Conservation (phyloP, 768 basidiomycete species). For the Mycena indigotica region DNA sequence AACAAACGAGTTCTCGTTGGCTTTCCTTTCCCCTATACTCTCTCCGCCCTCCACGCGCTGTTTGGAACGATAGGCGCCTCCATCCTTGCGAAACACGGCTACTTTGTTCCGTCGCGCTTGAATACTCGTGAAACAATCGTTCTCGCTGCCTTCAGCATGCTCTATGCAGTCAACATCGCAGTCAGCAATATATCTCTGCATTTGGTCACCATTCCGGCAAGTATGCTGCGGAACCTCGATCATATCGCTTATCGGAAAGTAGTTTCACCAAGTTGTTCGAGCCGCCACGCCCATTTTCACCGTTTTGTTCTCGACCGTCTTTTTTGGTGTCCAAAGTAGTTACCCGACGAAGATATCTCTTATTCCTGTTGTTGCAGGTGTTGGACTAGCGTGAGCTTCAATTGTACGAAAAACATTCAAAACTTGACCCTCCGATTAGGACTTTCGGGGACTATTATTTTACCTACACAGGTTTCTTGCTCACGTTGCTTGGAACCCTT, state of each 20-base stretch:
- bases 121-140: slow-evolving; percentile 55
- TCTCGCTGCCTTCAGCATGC: slow-evolving; percentile 78
- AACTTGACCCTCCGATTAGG: slow-evolving; percentile 38
- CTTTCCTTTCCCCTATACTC: slow-evolving; percentile 95
- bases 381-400: slow-evolving; percentile 79
- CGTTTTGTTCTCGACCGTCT: slow-evolving; percentile 69
- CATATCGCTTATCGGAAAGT: neutral
- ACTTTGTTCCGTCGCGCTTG: slow-evolving; percentile 61
- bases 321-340: slow-evolving; percentile 66
- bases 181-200: slow-evolving; percentile 90
- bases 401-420: neutral
- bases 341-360: slow-evolving; percentile 69
- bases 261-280: slow-evolving; percentile 98
- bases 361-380: slow-evolving; percentile 84
- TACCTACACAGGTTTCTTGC: slow-evolving; percentile 77
- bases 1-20: slow-evolving; percentile 91
- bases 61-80: slow-evolving; percentile 75
- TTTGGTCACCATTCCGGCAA: slow-evolving; percentile 86
- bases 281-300: slow-evolving; percentile 93
- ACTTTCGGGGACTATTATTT: slow-evolving; percentile 97
- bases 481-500: slow-evolving; percentile 88
- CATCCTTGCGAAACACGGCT: slow-evolving; percentile 35
- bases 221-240: slow-evolving; percentile 31
- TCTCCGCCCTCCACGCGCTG: slow-evolving; percentile 90
- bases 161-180: slow-evolving; percentile 94